Percentiles rank a stretch among this genome's conserved stretches.
Conservation (phyloP, 2,329 filamentous ascomycete genomes). For the Cercospora sesami region DNA sequence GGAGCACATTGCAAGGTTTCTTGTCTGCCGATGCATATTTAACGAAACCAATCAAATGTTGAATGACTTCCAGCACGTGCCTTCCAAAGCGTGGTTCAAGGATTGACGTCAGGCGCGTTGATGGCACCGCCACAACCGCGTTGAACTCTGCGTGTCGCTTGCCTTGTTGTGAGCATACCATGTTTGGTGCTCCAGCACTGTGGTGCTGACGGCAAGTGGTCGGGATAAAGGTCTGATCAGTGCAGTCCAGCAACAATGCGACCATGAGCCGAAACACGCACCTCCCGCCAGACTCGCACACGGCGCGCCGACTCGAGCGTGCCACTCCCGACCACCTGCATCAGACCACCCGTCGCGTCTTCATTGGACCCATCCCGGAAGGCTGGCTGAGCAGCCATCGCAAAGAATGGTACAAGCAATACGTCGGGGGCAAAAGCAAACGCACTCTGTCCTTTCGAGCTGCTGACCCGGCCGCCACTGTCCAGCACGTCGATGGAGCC, state of each 20-base stretch:
- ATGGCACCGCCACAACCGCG: background rate
- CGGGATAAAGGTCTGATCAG: background rate
- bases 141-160: background rate
- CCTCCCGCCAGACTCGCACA: conserved; percentile 35
- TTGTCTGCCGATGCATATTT: background rate
- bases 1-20: background rate
- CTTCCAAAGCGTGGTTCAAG: background rate
- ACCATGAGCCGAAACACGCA: conserved; percentile 18
- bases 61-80: background rate
- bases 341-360: conserved; percentile 61
- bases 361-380: conserved; percentile 66
- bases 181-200: conserved; percentile 1
- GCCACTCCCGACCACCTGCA: conserved; percentile 62
- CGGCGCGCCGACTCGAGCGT: conserved; percentile 53
- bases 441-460: conserved; percentile 35
- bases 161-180: background rate
- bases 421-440: conserved; percentile 42
- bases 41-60: conserved; percentile 3
- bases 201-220: background rate
- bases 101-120: conserved; percentile 1
- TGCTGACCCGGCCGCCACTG: conserved; percentile 25
- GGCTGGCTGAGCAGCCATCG: conserved; percentile 65
- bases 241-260: conserved; percentile 15
- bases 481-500: conserved; percentile 3
- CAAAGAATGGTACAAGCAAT: conserved; percentile 62